These are phyloP conservation scores for Boletellus sp. DNA, from an alignment of 768 basidiomycete genomes.

Conservation along the genomic window DNA sequence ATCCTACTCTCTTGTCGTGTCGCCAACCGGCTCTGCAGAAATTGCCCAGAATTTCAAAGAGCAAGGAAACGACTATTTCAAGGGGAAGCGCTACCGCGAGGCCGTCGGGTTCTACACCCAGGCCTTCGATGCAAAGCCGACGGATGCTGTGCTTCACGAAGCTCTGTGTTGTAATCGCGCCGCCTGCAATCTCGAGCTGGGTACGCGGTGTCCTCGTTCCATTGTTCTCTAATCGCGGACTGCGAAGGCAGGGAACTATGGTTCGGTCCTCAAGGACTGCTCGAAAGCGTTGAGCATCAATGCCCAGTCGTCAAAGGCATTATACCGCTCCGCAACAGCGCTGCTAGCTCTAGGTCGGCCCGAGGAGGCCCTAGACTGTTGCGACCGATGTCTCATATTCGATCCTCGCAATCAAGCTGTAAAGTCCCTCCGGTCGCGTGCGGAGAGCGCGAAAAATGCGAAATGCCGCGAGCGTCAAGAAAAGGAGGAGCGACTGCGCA, in stretches of 20 bases:
- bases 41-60: conserved; percentile 90
- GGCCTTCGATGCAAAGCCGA: conserved; percentile 81
- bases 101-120: conserved; percentile 89
- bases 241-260: conserved; percentile 69
- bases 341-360: conserved; percentile 68
- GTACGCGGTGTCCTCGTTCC: conserved; percentile 41
- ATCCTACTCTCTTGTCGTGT: background rate
- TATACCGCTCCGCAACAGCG: conserved; percentile 80
- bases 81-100: conserved; percentile 80
- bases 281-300: conserved; percentile 66
- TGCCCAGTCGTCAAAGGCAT: conserved; percentile 70
- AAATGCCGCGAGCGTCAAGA: conserved; percentile 52
- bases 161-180: conserved; percentile 85
- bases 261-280: conserved; percentile 82
- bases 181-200: conserved; percentile 86
- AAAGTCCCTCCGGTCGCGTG: conserved; percentile 44
- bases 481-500: conserved; percentile 45
- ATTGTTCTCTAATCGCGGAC: background rate
- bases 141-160: conserved; percentile 52
- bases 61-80: conserved; percentile 94
- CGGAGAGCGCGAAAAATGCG: conserved; percentile 42
- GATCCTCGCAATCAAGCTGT: conserved; percentile 58
- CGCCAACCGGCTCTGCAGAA: conserved; percentile 45
- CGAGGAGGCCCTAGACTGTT: conserved; percentile 83
- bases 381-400: conserved; percentile 60